Evolutionary conservation across 768 basidiomycete species (phyloP), one percentile per base, ranked within the genome.

Genomic region (Mycena venus): DNA sequence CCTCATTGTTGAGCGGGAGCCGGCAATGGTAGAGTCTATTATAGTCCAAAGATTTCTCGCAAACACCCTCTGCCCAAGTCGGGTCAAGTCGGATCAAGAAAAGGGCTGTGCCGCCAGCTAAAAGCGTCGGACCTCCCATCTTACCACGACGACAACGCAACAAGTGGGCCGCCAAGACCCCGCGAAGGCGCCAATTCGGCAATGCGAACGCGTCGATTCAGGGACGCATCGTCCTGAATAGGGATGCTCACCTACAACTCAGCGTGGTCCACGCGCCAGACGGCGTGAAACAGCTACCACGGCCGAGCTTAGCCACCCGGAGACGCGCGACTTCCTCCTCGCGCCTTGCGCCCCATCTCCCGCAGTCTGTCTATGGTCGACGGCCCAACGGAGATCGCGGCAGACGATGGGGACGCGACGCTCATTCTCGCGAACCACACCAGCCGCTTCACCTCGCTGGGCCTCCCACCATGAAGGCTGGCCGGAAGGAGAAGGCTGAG

Each of bases 401-500:
- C 27, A 10, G 62, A 61, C 25, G 60, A 61, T 36, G 29, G 0
- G 1, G 62, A 44, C 62, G 62, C 29, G 1, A 42, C 62, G 19
- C 23, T 64, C 31, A 5, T 64, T 19, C 62, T 64, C 3, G 17
- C 42, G 5, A 64, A 49, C 31, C 62, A 64, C 47, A 44, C 19
- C 21, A 6, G 9, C 1, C 3, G 5, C 66, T 68, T 2, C 66
- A 68, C 27, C 66, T 68, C 55, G 66, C 66, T 21, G 66, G 7
- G 1, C 53, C 55, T 1, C 66, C 66, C 12, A 68, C 53, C 14
- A 36, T 27, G 6, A 67, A 67, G 51, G 51, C 51, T 10, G 65
- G 65, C 15, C 36, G 27, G 53, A 67, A 67, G 53, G 65, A 67
- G 36, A 67, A 67, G 65, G 36, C 51, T 3, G 51, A 55, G 51